Evolutionary conservation across 176 grass and related monocot species (phyloP), one percentile per base, ranked within the genome.

Genomic region (Carex cristatella): DNA sequence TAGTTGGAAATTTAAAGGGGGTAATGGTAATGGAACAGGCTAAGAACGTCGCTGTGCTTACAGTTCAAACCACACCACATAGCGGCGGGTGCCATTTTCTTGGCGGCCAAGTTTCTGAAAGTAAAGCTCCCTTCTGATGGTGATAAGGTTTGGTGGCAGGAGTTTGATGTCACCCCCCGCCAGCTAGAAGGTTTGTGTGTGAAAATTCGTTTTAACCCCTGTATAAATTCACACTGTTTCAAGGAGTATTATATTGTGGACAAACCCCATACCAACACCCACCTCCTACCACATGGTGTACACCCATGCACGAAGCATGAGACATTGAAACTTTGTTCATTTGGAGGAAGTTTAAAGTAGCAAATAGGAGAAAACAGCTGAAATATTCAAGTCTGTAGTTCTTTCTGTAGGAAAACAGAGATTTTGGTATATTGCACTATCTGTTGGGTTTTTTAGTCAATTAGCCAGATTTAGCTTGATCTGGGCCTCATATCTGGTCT

Each of bases 61-160:
- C 95, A 94, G 89, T 97, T 97, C 91, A 94, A 94, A 90, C 92
- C 95, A 85, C 92, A 93, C 76, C 95, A 94, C 84, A 97, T 97
- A 79, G 95, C 95, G 80, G 95, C 95, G 7, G 95, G 92, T 32
- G 95, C 95, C 72, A 94, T 97, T 81, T 97, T 94, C 88, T 87
- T 97, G 85, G 95, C 95, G 70, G 92, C 95, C 2, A 97, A 94
- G 77, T 97, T 97, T 87, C 81, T 97, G 33, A 97, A 94, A 97
- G 89, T 97, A 56, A 97, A 94, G 92, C 95, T 97, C 89, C 95
- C 95, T 75, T 92, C 91, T 85, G 95, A 94, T 86, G 95, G 92
- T 19, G 89, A 93, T 75, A 97, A 94, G 79, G 92, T 94, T 62
- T 97, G 92, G 95, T 97, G 92, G 95, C 95, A 97, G 81, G 90